Percentiles rank a stretch among this genome's conserved stretches.
Evolutionary conservation across 1,284 basidiomycete genomes (phyloP).

Genomic region (Nidula niveotomentosa): DNA sequence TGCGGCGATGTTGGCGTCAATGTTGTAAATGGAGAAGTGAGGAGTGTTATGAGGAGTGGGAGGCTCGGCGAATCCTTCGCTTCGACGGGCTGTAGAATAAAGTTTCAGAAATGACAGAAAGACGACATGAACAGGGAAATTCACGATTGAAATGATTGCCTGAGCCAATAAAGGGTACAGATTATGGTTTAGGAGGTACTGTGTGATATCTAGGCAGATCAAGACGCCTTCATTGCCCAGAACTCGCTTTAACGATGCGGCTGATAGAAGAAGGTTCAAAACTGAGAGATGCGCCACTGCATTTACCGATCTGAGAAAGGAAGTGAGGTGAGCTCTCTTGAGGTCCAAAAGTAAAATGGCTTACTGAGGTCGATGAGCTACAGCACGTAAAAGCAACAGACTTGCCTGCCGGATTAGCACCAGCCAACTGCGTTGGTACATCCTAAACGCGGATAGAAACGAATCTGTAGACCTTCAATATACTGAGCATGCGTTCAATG

Average conservation of each 20-base stretch:
- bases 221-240: slow-evolving; percentile 25
- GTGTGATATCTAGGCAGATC: slow-evolving; percentile 26
- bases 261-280: slow-evolving; percentile 35
- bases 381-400: slow-evolving; percentile 48
- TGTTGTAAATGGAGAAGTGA: slow-evolving; percentile 35
- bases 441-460: slow-evolving; percentile 38
- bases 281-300: slow-evolving; percentile 38
- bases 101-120: background rate
- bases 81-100: slow-evolving; percentile 37
- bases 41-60: slow-evolving; percentile 39
- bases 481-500: background rate
- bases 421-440: slow-evolving; percentile 46
- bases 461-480: slow-evolving; percentile 26
- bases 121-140: slow-evolving; percentile 7
- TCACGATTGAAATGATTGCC: slow-evolving; percentile 31
- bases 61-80: slow-evolving; percentile 38
- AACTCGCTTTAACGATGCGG: slow-evolving; percentile 12
- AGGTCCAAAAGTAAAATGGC: slow-evolving; percentile 12
- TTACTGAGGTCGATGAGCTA: slow-evolving; percentile 49
- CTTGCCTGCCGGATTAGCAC: slow-evolving; percentile 51
- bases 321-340: slow-evolving; percentile 1
- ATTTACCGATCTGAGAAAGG: slow-evolving; percentile 30
- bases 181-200: slow-evolving; percentile 40
- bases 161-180: slow-evolving; percentile 38
- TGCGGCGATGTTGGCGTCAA: slow-evolving; percentile 26